A percentile compares a stretch with the other conserved stretches of the same genome.
These are phyloP conservation scores for Backusella tuberculispora DNA, from an alignment of 192 early-diverging fungal species.

Conservation along the genomic window DNA sequence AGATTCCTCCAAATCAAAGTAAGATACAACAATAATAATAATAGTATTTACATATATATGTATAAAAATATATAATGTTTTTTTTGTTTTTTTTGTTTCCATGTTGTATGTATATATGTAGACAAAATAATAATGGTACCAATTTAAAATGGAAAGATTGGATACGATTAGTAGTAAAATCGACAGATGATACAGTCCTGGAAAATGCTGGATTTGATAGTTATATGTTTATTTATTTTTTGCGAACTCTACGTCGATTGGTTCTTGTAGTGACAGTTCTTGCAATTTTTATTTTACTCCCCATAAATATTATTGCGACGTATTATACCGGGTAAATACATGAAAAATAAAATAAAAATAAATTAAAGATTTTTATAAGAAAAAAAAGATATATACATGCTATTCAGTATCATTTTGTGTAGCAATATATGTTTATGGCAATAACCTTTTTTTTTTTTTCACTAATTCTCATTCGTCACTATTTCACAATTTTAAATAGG, in stretches of 20 bases:
- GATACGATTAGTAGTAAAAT: constrained; percentile 61
- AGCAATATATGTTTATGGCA: background rate
- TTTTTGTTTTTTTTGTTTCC: background rate
- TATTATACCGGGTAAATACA: constrained; percentile 29
- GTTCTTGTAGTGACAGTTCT: constrained; percentile 57
- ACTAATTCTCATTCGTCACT: background rate
- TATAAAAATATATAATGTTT: background rate
- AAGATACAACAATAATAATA: constrained; percentile 13
- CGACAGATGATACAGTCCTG: constrained; percentile 60
- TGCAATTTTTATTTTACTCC: constrained; percentile 63
- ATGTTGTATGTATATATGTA: constrained; percentile 34
- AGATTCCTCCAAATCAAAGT: constrained; percentile 15
- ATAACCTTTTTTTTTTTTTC: too few species aligned
- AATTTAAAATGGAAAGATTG: constrained; percentile 63
- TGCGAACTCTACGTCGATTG: constrained; percentile 58
- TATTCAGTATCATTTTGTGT: constrained; percentile 1
- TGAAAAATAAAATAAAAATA: too few species aligned
- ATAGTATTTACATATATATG: background rate
- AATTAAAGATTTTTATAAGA: background rate
- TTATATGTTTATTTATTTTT: constrained; percentile 68
- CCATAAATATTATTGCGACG: constrained; percentile 61
- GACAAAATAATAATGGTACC: constrained; percentile 44
- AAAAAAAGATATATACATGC: background rate
- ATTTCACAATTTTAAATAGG: constrained; percentile 16
- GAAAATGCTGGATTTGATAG: constrained; percentile 73